phyloP scores from a whole-genome alignment of 2,329 filamentous ascomycete species.

The Calonectria montana region DNA sequence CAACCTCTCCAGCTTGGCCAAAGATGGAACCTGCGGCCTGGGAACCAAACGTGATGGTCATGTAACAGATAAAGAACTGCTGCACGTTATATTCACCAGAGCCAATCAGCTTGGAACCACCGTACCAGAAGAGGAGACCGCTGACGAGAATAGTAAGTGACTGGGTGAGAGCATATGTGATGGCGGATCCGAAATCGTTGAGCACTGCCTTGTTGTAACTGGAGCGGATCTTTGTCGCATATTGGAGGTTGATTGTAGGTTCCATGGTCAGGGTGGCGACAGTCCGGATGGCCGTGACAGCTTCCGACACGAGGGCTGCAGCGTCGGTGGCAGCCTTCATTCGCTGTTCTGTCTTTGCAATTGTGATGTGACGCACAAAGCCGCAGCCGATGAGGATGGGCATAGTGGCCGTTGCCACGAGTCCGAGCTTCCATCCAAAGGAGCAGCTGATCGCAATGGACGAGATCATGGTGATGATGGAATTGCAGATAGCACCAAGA shows the following conservation, averaged over 20 bases:
- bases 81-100: constrained; percentile 12
- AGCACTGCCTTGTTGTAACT: neutral
- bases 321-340: neutral
- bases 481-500: constrained; percentile 4
- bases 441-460: neutral
- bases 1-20: neutral
- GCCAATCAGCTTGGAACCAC: constrained; percentile 6
- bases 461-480: constrained; percentile 11
- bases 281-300: constrained; percentile 14
- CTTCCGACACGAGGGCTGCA: constrained; percentile 4
- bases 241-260: neutral
- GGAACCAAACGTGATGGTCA: constrained; percentile 2
- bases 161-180: constrained; percentile 10
- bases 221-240: neutral
- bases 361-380: neutral
- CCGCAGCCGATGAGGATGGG: constrained; percentile 3
- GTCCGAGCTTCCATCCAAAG: constrained; percentile 10
- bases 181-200: neutral
- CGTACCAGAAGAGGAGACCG: constrained; percentile 14
- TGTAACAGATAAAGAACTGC: constrained; percentile 11
- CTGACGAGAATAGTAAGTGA: constrained; percentile 4
- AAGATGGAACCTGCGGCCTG: constrained; percentile 6
- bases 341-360: constrained; percentile 6
- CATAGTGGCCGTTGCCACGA: neutral
- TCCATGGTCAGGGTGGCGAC: constrained; percentile 8